Evolutionary conservation across 1,284 basidiomycete species (phyloP).

Genomic region (Gymnopus androsaceus): DNA sequence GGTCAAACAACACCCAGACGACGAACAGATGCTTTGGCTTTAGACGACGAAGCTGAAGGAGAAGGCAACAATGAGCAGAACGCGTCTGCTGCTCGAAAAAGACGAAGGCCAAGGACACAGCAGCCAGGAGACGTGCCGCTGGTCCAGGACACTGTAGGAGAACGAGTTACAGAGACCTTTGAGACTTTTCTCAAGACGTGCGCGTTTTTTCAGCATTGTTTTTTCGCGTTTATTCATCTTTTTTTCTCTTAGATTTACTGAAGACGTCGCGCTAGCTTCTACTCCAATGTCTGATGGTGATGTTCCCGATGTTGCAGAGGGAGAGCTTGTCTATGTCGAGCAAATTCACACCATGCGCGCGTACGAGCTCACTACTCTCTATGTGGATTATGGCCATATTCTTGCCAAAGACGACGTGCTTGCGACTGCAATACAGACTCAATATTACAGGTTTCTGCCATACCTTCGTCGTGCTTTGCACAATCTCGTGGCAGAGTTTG

Average conservation of each 20-base stretch:
- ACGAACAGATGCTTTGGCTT: slow-evolving; percentile 60
- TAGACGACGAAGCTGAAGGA: slow-evolving; percentile 58
- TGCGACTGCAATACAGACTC: slow-evolving; percentile 88
- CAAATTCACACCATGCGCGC: slow-evolving; percentile 94
- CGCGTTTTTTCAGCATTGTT: slow-evolving; percentile 30
- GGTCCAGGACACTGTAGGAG: slow-evolving; percentile 91
- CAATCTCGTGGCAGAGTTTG: slow-evolving; percentile 85
- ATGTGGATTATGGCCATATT: slow-evolving; percentile 93
- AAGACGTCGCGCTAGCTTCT: slow-evolving; percentile 71
- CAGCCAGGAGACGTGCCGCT: slow-evolving; percentile 72
- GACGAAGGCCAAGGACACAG: slow-evolving; percentile 51
- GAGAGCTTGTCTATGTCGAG: slow-evolving; percentile 81
- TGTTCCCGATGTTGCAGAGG: slow-evolving; percentile 55
- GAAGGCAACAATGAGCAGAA: slow-evolving; percentile 42
- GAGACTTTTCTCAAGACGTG: slow-evolving; percentile 89
- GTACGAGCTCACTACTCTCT: slow-evolving; percentile 92
- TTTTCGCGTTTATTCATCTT: slow-evolving; percentile 8
- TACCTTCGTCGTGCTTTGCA: slow-evolving; percentile 91
- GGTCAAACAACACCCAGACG: slow-evolving; percentile 45
- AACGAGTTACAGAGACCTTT: slow-evolving; percentile 90
- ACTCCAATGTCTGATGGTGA: slow-evolving; percentile 75
- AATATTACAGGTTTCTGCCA: slow-evolving; percentile 96
- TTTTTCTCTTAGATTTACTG: slow-evolving; percentile 66
- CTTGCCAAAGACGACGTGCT: slow-evolving; percentile 89
- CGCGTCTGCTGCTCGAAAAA: slow-evolving; percentile 38